A percentile compares a stretch with the other conserved stretches of the same genome.
Evolutionary conservation across 768 basidiomycete genomes (phyloP).

Genomic region (Tulasnella sp.): DNA sequence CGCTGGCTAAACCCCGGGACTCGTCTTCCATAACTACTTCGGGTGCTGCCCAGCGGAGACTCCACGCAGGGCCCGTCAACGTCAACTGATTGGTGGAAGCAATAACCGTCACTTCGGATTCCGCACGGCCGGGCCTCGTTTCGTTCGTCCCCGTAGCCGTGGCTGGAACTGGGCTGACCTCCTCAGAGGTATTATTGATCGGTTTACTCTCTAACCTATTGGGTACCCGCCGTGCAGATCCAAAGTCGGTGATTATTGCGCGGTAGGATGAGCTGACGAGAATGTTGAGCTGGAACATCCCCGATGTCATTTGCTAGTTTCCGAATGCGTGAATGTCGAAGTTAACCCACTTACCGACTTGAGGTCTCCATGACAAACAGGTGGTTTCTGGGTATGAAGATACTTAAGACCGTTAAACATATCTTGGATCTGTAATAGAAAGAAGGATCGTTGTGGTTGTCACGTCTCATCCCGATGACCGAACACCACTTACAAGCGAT

Average conservation of each 20-base stretch:
- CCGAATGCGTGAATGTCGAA: no score
- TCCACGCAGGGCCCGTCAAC: neutral
- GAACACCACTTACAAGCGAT: neutral
- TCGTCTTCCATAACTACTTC: neutral
- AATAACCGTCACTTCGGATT: neutral
- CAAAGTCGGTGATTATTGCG: neutral
- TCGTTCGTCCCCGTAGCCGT: no score
- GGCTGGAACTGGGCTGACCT: neutral
- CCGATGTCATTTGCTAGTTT: neutral
- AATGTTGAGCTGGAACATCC: neutral
- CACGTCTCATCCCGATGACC: neutral
- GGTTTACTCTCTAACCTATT: neutral
- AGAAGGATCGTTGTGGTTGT: neutral
- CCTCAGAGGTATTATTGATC: neutral
- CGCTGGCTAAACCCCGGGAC: neutral
- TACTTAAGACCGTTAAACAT: neutral
- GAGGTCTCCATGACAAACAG: conserved; percentile 14
- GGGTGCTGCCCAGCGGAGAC: neutral
- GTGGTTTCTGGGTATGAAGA: neutral
- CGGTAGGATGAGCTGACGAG: neutral
- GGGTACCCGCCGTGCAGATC: neutral
- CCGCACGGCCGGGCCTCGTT: no score
- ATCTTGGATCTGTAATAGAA: neutral
- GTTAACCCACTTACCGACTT: neutral
- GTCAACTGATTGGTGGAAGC: neutral